A percentile compares a stretch with the other conserved stretches of the same genome.
These are phyloP conservation scores for Apostasia shenzhenica DNA, from an alignment of 106 monocot genomes.

Conservation along the genomic window DNA sequence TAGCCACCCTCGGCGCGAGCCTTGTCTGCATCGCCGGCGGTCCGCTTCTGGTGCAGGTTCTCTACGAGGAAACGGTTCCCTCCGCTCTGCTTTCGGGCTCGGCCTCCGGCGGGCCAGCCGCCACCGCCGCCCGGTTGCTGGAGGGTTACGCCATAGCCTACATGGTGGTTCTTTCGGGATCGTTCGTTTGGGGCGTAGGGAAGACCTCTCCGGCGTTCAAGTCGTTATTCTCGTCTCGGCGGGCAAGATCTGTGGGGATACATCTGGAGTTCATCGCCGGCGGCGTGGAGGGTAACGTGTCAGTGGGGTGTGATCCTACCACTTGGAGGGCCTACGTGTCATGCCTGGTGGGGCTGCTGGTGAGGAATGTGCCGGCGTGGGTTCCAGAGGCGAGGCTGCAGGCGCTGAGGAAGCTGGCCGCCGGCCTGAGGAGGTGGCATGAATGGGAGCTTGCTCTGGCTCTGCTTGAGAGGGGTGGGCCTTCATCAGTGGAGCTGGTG, in stretches of 20 bases:
- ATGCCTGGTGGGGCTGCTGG: conserved; percentile 52
- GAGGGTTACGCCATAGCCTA: conserved; percentile 84
- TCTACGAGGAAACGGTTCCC: conserved; percentile 80
- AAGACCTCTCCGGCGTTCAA: conserved; percentile 11
- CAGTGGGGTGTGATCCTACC: conserved; percentile 55
- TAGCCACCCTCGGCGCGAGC: conserved; percentile 58
- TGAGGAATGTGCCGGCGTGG: conserved; percentile 65
- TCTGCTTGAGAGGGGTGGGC: conserved; percentile 64
- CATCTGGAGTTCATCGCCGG: conserved; percentile 69
- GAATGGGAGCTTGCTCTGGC: conserved; percentile 67
- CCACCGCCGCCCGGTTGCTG: conserved; percentile 13
- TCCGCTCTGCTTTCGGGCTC: conserved; percentile 36
- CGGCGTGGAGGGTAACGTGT: conserved; percentile 53
- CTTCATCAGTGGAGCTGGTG: conserved; percentile 30
- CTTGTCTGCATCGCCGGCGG: conserved; percentile 71
- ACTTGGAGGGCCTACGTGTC: conserved; percentile 73
- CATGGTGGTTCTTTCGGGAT: conserved; percentile 49
- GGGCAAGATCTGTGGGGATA: conserved; percentile 23
- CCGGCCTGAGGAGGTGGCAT: conserved; percentile 59
- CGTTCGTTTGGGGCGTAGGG: conserved; percentile 63
- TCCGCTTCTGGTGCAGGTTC: conserved; percentile 43
- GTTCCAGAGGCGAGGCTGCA: conserved; percentile 41
- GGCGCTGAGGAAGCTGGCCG: conserved; percentile 52
- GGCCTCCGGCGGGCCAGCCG: conserved; percentile 4
- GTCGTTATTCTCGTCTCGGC: conserved; percentile 13